These are phyloP conservation scores for Candida jianshihensis DNA, from an alignment of 805 yeast genomes.

Conservation along the genomic window DNA sequence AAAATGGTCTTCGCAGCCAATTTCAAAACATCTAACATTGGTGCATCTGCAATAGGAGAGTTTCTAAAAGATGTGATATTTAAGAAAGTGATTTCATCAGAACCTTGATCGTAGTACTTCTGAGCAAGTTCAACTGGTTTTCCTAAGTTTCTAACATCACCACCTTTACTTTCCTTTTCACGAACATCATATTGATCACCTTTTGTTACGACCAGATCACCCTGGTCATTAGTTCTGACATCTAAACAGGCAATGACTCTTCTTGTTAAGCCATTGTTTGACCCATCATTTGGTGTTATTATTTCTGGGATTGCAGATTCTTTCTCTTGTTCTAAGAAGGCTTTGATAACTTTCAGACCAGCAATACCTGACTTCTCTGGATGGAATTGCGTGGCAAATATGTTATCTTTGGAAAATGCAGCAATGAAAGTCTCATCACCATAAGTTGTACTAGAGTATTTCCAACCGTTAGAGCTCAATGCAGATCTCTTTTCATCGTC, in stretches of 20 bases:
- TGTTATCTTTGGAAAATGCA: slow-evolving; percentile 66
- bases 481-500: slow-evolving; percentile 28
- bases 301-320: slow-evolving; percentile 13
- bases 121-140: slow-evolving; percentile 95
- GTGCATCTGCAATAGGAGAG: slow-evolving; percentile 87
- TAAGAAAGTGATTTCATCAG: slow-evolving; percentile 92
- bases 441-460: slow-evolving; percentile 62
- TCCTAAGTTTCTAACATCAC: slow-evolving; percentile 83
- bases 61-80: slow-evolving; percentile 95
- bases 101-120: slow-evolving; percentile 87
- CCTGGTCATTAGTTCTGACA: slow-evolving; percentile 90
- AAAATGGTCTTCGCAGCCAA: slow-evolving; percentile 83
- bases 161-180: slow-evolving; percentile 51
- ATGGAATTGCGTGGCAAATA: slow-evolving; percentile 96
- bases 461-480: slow-evolving; percentile 50
- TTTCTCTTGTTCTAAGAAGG: slow-evolving; percentile 48
- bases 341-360: slow-evolving; percentile 69
- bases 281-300: slow-evolving; percentile 26
- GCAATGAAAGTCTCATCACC: slow-evolving; percentile 80
- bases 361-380: slow-evolving; percentile 97
- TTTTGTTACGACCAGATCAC: slow-evolving; percentile 95
- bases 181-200: slow-evolving; percentile 99
- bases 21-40: slow-evolving; percentile 87
- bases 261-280: slow-evolving; percentile 67
- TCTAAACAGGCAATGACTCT: slow-evolving; percentile 95